Evolutionary conservation across 75 land plant species (phyloP).

Genomic region (Ceratopteris richardii): DNA sequence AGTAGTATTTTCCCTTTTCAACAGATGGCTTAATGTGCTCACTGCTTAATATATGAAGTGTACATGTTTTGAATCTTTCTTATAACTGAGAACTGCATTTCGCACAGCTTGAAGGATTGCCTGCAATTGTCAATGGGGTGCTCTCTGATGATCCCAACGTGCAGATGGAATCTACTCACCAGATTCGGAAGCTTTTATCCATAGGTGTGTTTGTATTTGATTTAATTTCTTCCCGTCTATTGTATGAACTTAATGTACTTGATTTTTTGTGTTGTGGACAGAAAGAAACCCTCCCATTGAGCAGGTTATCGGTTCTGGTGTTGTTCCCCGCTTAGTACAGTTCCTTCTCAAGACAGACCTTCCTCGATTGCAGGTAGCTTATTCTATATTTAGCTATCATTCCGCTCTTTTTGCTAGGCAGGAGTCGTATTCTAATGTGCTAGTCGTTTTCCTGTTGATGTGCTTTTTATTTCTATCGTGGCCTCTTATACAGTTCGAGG

Average conservation of each 20-base stretch:
- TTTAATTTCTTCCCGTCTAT: not conserved
- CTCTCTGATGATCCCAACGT: constrained; percentile 15
- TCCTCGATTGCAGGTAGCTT: constrained; percentile 91
- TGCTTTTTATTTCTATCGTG: not conserved
- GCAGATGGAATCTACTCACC: constrained; percentile 27
- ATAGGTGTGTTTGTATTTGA: constrained; percentile 32
- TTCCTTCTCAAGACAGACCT: constrained; percentile 47
- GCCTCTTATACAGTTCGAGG: constrained; percentile 65
- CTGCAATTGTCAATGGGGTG: constrained; percentile 26
- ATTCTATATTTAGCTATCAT: no score
- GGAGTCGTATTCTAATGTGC: no score
- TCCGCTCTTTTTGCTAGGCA: no score
- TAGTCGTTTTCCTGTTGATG: no score
- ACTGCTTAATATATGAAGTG: no score
- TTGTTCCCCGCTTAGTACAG: constrained; percentile 76
- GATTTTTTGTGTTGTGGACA: no score
- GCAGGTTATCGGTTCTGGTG: constrained; percentile 49
- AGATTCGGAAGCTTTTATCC: constrained; percentile 29
- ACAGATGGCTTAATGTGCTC: no score
- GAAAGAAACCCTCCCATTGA: constrained; percentile 52
- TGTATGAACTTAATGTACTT: no score
- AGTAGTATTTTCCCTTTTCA: no score
- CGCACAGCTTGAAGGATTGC: constrained; percentile 35
- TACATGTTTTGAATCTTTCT: no score
- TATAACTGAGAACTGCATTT: no score